phyloP scores from a whole-genome alignment of 2,329 filamentous ascomycete genomes.

The Curvularia sp. region DNA sequence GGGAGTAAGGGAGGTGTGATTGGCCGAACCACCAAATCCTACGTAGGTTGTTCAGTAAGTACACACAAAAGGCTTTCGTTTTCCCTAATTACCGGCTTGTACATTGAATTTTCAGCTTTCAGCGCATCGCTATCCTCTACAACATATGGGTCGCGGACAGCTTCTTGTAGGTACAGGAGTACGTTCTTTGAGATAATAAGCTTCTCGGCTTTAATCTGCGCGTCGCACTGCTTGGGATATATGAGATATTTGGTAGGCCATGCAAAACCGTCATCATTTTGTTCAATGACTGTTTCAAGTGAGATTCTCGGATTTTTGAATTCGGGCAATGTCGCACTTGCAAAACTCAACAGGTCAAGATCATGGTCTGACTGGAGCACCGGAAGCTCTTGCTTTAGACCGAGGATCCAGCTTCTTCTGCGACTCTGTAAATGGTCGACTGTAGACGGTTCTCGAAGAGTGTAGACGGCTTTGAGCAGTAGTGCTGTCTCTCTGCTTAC shows the following conservation, averaged over 20 bases:
- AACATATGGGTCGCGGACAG: conserved; percentile 36
- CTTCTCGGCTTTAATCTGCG: conserved; percentile 46
- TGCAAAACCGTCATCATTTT: conserved; percentile 54
- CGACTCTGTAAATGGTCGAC: conserved; percentile 4
- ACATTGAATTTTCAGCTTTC: conserved; percentile 21
- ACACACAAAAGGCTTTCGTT: conserved; percentile 3
- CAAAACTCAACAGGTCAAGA: conserved; percentile 54
- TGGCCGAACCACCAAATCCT: conserved; percentile 42
- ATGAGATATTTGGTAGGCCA: conserved; percentile 52
- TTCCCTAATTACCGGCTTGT: conserved; percentile 34
- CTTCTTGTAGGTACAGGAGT: conserved; percentile 48
- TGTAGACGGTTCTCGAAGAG: conserved; percentile 8
- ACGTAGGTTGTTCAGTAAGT: conserved; percentile 24
- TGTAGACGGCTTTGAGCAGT: conserved; percentile 35
- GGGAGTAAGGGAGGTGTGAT: conserved; percentile 60
- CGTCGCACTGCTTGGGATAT: conserved; percentile 36
- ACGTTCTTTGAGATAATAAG: conserved; percentile 48
- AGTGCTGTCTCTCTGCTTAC: conserved; percentile 41
- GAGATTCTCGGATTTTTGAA: conserved; percentile 42
- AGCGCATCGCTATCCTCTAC: conserved; percentile 32
- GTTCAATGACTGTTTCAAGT: conserved; percentile 46
- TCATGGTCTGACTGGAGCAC: conserved; percentile 56
- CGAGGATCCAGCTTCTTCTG: conserved; percentile 25
- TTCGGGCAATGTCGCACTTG: conserved; percentile 31
- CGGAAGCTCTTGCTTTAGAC: conserved; percentile 57